Evolutionary conservation across 331 rosid species (phyloP), one percentile per base, ranked within the genome.

Genomic region (Malus hybrid): DNA sequence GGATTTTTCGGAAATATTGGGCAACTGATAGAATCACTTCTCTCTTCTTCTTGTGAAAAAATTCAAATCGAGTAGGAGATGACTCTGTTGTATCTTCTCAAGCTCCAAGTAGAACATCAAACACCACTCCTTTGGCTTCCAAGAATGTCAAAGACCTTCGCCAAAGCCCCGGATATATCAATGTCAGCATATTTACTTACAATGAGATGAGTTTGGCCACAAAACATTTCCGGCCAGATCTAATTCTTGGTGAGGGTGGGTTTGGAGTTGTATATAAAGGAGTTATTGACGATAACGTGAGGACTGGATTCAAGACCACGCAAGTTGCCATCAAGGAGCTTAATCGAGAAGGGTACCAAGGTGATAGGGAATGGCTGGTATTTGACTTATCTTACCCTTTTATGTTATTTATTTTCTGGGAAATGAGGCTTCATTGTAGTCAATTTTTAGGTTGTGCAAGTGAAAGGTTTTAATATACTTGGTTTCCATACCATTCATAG

Each of bases 311-410:
- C 82, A 73, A 79, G 80, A 32, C 74, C 65, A 85, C 81, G 10
- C 89, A 84, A 76, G 97, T 91, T 46, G 98, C 98, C 62, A 93
- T 93, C 65, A 93, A 93, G 82, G 98, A 89, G 84, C 98, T 91
- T 73, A 93, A 93, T 80, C 96, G 89, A 36, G 96, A 91, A 82
- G 97, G 98, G 69, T 88, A 87, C 82, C 97, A 93, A 83, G 98
- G 98, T 84, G 98, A 93, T 70, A 80, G 98, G 85, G 98, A 93
- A 89, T 93, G 98, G 98, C 97, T 93, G 75, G 98, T 89, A 77
- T 70, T 42, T 73, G 24, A 12, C 79, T 72, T 59, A 33, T 69
- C 80, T 76, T 71, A 31, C 56, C 71, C 74, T 56, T 69, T 80
- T 63, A 32, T 73, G 36, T 63, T 31, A 28, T 71, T 39, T 52